Percentiles rank a stretch among this genome's conserved stretches.
Conservation (phyloP, 305 asterid species). For the Fraxinus albicans region DNA sequence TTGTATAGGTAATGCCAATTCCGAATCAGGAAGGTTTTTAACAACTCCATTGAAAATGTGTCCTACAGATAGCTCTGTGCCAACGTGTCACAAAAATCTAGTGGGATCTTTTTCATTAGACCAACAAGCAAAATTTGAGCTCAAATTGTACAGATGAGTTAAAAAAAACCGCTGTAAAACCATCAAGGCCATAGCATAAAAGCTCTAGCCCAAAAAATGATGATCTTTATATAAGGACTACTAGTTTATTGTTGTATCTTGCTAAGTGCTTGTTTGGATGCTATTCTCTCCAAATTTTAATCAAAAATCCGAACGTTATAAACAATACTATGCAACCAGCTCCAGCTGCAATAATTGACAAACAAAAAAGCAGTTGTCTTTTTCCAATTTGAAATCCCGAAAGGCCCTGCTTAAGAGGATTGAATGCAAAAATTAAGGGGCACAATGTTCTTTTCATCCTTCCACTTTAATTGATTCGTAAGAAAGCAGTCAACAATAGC, state of each 20-base stretch:
- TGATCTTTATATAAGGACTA: background rate
- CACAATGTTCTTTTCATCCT: too few relatives aligned
- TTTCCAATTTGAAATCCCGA: too few relatives aligned
- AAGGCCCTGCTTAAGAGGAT: too few relatives aligned
- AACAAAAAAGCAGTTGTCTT: too few relatives aligned
- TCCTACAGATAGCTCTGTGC: background rate
- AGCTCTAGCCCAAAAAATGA: background rate
- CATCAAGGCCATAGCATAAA: background rate
- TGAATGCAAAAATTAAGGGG: too few relatives aligned
- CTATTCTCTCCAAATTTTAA: too few relatives aligned
- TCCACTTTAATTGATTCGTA: too few relatives aligned
- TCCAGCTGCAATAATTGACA: too few relatives aligned
- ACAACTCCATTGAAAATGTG: background rate
- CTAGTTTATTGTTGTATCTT: background rate
- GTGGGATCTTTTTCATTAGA: background rate
- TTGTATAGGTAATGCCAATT: background rate
- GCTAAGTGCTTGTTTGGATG: background rate
- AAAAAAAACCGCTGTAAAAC: background rate
- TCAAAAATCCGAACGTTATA: too few relatives aligned
- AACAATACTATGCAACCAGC: too few relatives aligned
- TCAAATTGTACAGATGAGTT: background rate
- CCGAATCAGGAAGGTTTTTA: background rate
- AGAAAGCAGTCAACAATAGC: too few relatives aligned
- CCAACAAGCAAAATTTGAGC: background rate
- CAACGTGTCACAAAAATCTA: background rate